Evolutionary conservation across 768 basidiomycete genomes (phyloP), one percentile per base, ranked within the genome.

Genomic region (Phanerochaete carnosa): DNA sequence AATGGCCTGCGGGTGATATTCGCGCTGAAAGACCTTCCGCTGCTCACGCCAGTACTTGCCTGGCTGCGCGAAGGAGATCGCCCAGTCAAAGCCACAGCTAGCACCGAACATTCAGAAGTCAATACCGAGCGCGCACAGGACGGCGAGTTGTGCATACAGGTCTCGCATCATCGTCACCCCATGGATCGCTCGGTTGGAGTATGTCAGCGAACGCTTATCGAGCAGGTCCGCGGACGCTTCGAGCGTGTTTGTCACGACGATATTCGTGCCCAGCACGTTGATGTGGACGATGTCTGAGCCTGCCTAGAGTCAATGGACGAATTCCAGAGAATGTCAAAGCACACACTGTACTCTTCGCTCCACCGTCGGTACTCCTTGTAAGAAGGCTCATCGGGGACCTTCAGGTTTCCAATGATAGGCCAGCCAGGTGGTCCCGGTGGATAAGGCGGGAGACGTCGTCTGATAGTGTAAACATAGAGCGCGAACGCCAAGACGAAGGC

Each of bases 371-470:
- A 54, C 4, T 12, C n/a, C 52, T 37, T 35, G n/a, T n/a, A 33
- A 7, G 23, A n/a, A 16, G 26, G 52, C 6, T 32, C 52, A 16
- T 32, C 11, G 15, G 52, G 52, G 7, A 35, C 23, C 30, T 32
- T 16, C 4, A 62, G 32, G 57, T 69, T 68, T 6, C 68, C 68
- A 35, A 69, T 59, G 32, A 67, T 23, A 5, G 67, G 65, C 22
- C 55, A 55, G 47, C 52, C 45, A 29, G 61, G 59, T 12, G 68
- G 68, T 15, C 68, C 68, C 9, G 68, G 68, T 15, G 67, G 68
- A 55, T 62, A 46, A 2, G 61, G 61, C 5, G 55, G 45, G 7
- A 46, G 45, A 19, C 23, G 45, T 7, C 45, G 45, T 7, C 16
- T 46, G 45, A 19, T 46, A 6, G 45, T 19, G 19, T 35, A 35